A percentile compares a stretch with the other conserved stretches of the same genome.
Evolutionary conservation across 306 rosid species (phyloP).

Genomic region (Hippophae tibetana): DNA sequence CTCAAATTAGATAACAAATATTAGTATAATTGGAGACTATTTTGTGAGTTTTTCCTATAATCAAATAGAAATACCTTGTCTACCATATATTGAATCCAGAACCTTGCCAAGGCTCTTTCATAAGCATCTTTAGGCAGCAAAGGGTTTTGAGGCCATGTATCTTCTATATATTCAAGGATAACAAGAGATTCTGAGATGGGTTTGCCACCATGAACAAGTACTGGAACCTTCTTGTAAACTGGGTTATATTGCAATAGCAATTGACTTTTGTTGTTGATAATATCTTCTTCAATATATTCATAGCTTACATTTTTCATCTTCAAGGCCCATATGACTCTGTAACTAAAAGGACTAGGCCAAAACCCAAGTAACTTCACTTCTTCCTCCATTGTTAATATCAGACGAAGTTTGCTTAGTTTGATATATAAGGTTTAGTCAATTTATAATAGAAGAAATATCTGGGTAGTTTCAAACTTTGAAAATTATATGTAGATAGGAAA

Average conservation of each 20-base stretch:
- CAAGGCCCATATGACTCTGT: slow-evolving; percentile 44
- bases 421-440: too few species aligned
- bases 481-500: too few species aligned
- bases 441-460: too few species aligned
- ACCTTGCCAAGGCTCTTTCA: slow-evolving; percentile 18
- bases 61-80: slow-evolving; percentile 24
- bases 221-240: slow-evolving; percentile 33
- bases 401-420: too few species aligned
- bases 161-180: slow-evolving; percentile 37
- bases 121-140: slow-evolving; percentile 14
- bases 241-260: slow-evolving; percentile 33
- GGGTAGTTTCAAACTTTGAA: too few species aligned
- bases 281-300: slow-evolving; percentile 38
- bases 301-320: slow-evolving; percentile 29
- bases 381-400: slow-evolving; percentile 12
- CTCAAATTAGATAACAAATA: too few species aligned
- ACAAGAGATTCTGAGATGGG: slow-evolving; percentile 29
- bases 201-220: slow-evolving; percentile 37
- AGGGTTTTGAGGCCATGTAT: slow-evolving; percentile 20
- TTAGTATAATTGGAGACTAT: too few species aligned
- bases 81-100: slow-evolving; percentile 17
- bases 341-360: slow-evolving; percentile 37
- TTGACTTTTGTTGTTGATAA: slow-evolving; percentile 25
- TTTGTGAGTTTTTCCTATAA: background rate
- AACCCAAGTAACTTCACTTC: slow-evolving; percentile 37